Evolutionary conservation across 768 basidiomycete genomes (phyloP).

Genomic region (Lentinula detonsa): DNA sequence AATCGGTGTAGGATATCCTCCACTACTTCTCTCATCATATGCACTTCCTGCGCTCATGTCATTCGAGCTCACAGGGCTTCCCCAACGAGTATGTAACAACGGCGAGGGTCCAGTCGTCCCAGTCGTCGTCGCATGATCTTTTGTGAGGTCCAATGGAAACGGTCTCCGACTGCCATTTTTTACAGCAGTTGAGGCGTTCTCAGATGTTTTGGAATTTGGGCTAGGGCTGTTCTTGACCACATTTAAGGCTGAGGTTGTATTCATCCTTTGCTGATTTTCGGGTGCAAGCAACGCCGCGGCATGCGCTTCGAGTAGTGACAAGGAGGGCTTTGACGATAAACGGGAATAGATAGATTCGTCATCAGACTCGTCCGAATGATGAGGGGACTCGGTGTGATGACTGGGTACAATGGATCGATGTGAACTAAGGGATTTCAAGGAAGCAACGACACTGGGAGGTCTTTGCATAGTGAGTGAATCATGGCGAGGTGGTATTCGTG

Average conservation of each 20-base stretch:
- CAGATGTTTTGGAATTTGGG: background rate
- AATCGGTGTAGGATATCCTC: conserved; percentile 7
- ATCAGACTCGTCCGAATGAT: conserved; percentile 2
- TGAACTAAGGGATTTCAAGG: background rate
- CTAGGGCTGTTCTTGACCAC: conserved; percentile 1
- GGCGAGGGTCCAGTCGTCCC: conserved; percentile 19
- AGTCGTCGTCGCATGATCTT: background rate
- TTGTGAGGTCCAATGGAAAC: background rate
- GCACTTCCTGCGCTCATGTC: conserved; percentile 2
- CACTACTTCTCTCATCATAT: conserved; percentile 2
- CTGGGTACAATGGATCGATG: background rate
- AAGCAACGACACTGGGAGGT: background rate
- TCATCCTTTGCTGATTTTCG: background rate
- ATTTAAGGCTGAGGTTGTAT: conserved; percentile 4
- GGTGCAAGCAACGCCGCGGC: background rate
- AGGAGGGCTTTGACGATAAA: background rate
- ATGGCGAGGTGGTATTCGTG: conserved; percentile 1
- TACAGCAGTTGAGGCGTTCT: background rate
- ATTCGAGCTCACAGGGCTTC: conserved; percentile 23
- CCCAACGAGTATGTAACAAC: conserved; percentile 35
- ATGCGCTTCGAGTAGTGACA: conserved; percentile 1
- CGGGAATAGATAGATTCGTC: conserved; percentile 5
- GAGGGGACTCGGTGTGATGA: background rate
- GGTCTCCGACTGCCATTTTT: background rate
- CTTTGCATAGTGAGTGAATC: conserved; percentile 7